A percentile compares a stretch with the other conserved stretches of the same genome.
These are phyloP conservation scores for Thecaphora thlaspeos DNA, from an alignment of 1,284 basidiomycete species.

Conservation along the genomic window DNA sequence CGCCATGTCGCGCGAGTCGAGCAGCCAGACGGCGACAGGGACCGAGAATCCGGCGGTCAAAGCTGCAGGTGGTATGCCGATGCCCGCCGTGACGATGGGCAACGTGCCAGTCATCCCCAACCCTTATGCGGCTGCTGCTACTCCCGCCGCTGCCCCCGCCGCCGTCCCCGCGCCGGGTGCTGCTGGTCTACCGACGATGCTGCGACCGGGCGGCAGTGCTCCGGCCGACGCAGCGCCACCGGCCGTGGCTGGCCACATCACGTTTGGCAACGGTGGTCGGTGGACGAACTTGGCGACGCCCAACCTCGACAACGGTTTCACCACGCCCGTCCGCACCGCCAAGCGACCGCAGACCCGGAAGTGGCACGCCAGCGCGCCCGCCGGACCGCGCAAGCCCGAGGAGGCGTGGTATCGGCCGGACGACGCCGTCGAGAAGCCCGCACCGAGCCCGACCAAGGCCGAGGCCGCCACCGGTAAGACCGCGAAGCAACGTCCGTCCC, in stretches of 20 bases:
- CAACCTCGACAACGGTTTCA: not conserved
- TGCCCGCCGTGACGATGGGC: not conserved
- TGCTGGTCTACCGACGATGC: no score
- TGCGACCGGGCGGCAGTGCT: no score
- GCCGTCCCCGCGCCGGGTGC: not conserved
- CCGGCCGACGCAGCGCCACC: no score
- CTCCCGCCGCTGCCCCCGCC: not conserved
- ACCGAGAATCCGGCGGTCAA: no score
- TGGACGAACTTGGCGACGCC: not conserved
- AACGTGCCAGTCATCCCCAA: not conserved
- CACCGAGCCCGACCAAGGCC: slow-evolving; percentile 6
- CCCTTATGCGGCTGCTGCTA: not conserved
- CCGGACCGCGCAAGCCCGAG: slow-evolving; percentile 4
- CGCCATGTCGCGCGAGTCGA: no score
- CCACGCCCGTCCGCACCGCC: not conserved
- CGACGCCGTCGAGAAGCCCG: no score
- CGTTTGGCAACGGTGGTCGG: not conserved
- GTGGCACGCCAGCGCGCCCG: slow-evolving; percentile 4
- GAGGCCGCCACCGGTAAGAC: slow-evolving; percentile 25
- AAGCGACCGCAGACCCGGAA: slow-evolving; percentile 2
- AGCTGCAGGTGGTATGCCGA: not conserved
- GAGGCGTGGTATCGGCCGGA: slow-evolving; percentile 7
- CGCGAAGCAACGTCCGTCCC: slow-evolving; percentile 3
- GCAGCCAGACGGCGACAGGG: no score
- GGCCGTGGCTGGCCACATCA: not conserved